Percentiles rank a stretch among this genome's conserved stretches.
Evolutionary conservation across 1,139 yeast genomes (phyloP).

Genomic region (Blastobotrys indianensis): DNA sequence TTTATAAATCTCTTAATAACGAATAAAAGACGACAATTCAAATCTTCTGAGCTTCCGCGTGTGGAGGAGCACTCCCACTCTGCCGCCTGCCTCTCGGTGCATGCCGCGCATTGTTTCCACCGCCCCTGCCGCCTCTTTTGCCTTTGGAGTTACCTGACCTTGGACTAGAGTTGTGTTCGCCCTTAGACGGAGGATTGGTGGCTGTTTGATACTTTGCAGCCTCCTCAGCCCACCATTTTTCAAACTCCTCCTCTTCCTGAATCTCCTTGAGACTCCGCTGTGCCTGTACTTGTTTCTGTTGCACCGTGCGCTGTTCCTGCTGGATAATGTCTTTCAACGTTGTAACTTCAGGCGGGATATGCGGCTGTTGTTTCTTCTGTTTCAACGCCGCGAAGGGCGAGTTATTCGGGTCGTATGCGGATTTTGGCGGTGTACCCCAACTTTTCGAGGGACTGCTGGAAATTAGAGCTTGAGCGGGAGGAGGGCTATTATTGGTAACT

Average conservation of each 20-base stretch:
- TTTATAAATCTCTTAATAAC: not conserved
- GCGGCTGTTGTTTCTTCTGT: slow-evolving; percentile 11
- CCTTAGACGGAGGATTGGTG: not conserved
- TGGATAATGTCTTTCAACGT: slow-evolving; percentile 38
- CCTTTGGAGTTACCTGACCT: too few species aligned
- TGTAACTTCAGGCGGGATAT: slow-evolving; percentile 20
- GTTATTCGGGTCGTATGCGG: slow-evolving; percentile 2
- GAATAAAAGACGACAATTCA: too few species aligned
- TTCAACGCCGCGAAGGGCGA: slow-evolving; percentile 17
- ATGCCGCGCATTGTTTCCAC: slow-evolving; percentile 1
- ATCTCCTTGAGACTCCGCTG: slow-evolving; percentile 55
- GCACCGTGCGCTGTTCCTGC: slow-evolving; percentile 46
- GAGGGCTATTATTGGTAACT: not conserved
- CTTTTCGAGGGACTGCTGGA: not conserved
- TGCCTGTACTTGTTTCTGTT: slow-evolving; percentile 33
- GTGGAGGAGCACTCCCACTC: too few species aligned
- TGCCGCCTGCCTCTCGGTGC: not conserved
- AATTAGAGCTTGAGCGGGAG: not conserved
- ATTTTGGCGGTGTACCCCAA: not conserved
- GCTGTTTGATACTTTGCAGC: slow-evolving; percentile 18
- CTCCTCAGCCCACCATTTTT: slow-evolving; percentile 77
- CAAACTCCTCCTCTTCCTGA: slow-evolving; percentile 75
- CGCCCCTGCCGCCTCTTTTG: not conserved
- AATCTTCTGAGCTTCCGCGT: too few species aligned
- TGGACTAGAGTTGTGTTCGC: too few species aligned